Percentiles rank a stretch among this genome's conserved stretches.
These are phyloP conservation scores for Rosa chinensis DNA, from an alignment of 306 rosid genomes.

Conservation along the genomic window DNA sequence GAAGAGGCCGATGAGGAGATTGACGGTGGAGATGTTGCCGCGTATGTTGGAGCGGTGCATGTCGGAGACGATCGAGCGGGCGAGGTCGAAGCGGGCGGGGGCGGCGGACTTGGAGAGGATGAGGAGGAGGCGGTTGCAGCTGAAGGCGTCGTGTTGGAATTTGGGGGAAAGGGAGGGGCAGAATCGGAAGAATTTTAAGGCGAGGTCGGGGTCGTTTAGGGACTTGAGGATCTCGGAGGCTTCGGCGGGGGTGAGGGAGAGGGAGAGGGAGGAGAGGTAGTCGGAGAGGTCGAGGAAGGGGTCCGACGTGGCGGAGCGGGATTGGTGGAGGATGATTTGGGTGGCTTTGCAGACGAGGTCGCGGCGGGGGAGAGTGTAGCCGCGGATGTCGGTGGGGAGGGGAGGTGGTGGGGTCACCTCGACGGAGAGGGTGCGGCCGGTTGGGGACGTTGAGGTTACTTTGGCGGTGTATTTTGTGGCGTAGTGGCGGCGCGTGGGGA, in stretches of 20 bases:
- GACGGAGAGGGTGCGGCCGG: slow-evolving; percentile 71
- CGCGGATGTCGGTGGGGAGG: slow-evolving; percentile 61
- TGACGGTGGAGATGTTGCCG: slow-evolving; percentile 82
- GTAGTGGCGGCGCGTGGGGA: slow-evolving; percentile 40
- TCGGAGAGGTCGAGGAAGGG: slow-evolving; percentile 81
- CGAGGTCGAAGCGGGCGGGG: slow-evolving; percentile 53
- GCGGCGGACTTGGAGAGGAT: slow-evolving; percentile 74
- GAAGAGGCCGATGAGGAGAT: slow-evolving; percentile 66
- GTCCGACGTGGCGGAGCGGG: slow-evolving; percentile 30
- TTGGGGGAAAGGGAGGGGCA: slow-evolving; percentile 64
- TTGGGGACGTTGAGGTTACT: slow-evolving; percentile 61
- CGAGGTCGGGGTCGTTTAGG: slow-evolving; percentile 60
- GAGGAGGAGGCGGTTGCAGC: slow-evolving; percentile 73
- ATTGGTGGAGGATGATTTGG: slow-evolving; percentile 63
- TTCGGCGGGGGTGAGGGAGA: slow-evolving; percentile 65
- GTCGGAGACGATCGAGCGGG: slow-evolving; percentile 46
- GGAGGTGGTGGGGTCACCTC: slow-evolving; percentile 61
- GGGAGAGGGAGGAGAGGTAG: slow-evolving; percentile 58
- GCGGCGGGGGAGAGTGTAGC: slow-evolving; percentile 79
- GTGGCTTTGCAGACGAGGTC: slow-evolving; percentile 77
- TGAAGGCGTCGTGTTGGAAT: slow-evolving; percentile 73
- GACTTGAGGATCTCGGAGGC: slow-evolving; percentile 85
- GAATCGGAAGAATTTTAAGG: slow-evolving; percentile 66
- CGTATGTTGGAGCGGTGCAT: slow-evolving; percentile 50
- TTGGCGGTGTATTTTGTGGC: slow-evolving; percentile 87